Base-by-base conservation (phyloP, 2,329 filamentous ascomycete species). In the Penicillium concentricum region DNA sequence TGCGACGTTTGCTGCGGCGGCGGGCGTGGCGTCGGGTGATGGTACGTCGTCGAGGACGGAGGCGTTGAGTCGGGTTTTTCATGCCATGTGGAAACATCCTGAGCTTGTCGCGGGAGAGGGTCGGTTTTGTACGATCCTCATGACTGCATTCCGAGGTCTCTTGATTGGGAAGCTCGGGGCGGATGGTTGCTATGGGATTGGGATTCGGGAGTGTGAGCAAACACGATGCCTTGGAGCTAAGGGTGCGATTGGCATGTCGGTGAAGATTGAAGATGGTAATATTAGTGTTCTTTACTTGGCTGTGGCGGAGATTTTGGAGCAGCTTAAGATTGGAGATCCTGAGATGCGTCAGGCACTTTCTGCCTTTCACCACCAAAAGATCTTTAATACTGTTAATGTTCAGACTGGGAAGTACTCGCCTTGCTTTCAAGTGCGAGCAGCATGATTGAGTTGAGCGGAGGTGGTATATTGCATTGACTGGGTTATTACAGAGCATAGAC, bases 201-300 rank as follows among this genome's bases (percentile, higher is more conserved):
- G 74, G 0, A 61, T 82, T 3, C 68, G 74, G n/a, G 69, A 65
- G 8, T 76, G 73, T 0, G 67, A 74, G 26, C 60, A 71, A 20
- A 79, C 78, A 0, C 62, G 53, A n/a, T 59, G 52, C 1, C 66
- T 79, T 3, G 75, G 77, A 0, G 72, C 70, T 0, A 50, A 69
- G 1, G 76, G 74, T 5, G 69, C 72, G 0, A 47, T 82, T 4
- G 79, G 78, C 0, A 76, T 82, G 12, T 70, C 78, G 0, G 74
- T 80, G 13, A 82, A 82, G 60, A 72, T 82, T 8, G 79, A 81
- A 53, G 81, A 82, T 43, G 79, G 80, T 0, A 81, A 71, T 56
- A 58, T 77, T 1, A 70, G 69, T 5, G 73, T 79, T 1, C 65
- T 82, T 2, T 80, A 81, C 51, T 70, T 77, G 0, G 78, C 72